Evolutionary conservation across 1,284 basidiomycete species (phyloP), one percentile per base, ranked within the genome.

Genomic region (Somion occarium): DNA sequence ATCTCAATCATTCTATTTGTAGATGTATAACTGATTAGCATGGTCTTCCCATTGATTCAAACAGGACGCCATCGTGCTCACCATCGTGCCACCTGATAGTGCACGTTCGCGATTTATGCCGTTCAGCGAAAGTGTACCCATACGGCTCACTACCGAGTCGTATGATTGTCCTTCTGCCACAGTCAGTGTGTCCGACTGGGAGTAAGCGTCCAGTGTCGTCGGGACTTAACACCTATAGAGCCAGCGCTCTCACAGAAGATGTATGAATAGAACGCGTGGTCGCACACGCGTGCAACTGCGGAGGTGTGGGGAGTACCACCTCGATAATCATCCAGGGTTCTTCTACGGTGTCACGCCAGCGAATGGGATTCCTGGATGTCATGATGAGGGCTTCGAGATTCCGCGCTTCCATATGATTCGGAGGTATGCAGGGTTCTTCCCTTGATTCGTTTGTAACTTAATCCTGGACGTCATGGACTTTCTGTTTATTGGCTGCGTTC

Each of bases 101-200:
- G 49, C 53, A 23, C 56, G 54, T 26, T 38, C 50, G 24, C 53
- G 51, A 25, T 65, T 60, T 30, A 46, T 58, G 24, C 50, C 64
- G 19, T 54, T 65, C 22, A 53, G 50, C 44, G 60, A 63, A 57
- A 51, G 46, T 25, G 53, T 67, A 11, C 59, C 64, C 1, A 44
- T 67, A 12, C 59, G 54, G 24, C 53, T 67, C 25, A 64, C 64
- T 12, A 63, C 64, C 42, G 61, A 65, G 44, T 46, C 60, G 39
- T 53, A 53, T 41, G 56, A 53, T 15, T 59, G 57, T 25, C 41
- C 49, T 12, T 49, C 54, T 27, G 54, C 52, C 9, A 60, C 55
- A n/a, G 30, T 57, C 4, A 44, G 56, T 25, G 51, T 64, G 7
- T 56, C 55, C 22, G 43, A 57, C 38, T 24, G 18, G 49, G 39